Percentiles rank a stretch among this genome's conserved stretches.
phyloP scores from a whole-genome alignment of 1,284 basidiomycete species.

The Vanrija pseudolonga region DNA sequence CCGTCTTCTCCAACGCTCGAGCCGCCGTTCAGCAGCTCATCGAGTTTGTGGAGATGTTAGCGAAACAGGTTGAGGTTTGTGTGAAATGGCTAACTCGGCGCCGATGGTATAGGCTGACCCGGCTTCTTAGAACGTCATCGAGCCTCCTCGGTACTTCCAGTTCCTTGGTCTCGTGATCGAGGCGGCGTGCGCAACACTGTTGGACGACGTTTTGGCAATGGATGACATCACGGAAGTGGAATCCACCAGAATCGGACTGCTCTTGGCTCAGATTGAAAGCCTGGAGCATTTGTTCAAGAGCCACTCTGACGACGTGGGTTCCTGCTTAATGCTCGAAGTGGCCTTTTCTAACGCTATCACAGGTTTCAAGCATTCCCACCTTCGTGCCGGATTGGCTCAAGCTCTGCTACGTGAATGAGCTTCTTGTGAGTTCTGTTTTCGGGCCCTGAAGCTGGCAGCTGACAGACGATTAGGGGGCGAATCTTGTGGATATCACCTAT shows the following conservation, averaged over 20 bases:
- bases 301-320: not conserved
- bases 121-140: slow-evolving; percentile 26
- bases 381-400: slow-evolving; percentile 92
- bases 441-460: not conserved
- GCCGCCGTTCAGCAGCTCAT: slow-evolving; percentile 45
- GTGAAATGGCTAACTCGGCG: too few species aligned
- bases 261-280: slow-evolving; percentile 72
- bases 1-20: slow-evolving; percentile 37
- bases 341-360: not conserved
- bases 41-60: slow-evolving; percentile 62
- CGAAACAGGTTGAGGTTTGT: slow-evolving; percentile 69
- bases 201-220: slow-evolving; percentile 71
- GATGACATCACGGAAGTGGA: slow-evolving; percentile 89
- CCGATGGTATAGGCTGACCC: not conserved
- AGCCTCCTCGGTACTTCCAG: not conserved
- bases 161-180: slow-evolving; percentile 72
- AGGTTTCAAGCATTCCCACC: slow-evolving; percentile 36
- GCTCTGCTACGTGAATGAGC: slow-evolving; percentile 84
- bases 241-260: slow-evolving; percentile 73
- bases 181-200: slow-evolving; percentile 63
- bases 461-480: slow-evolving; percentile 53
- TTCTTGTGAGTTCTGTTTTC: slow-evolving; percentile 60
- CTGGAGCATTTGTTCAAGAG: slow-evolving; percentile 70
- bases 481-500: slow-evolving; percentile 89
- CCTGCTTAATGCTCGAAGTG: not conserved